Evolutionary conservation across 179 eudicot species (phyloP).

Genomic region (Beta lomatogona): DNA sequence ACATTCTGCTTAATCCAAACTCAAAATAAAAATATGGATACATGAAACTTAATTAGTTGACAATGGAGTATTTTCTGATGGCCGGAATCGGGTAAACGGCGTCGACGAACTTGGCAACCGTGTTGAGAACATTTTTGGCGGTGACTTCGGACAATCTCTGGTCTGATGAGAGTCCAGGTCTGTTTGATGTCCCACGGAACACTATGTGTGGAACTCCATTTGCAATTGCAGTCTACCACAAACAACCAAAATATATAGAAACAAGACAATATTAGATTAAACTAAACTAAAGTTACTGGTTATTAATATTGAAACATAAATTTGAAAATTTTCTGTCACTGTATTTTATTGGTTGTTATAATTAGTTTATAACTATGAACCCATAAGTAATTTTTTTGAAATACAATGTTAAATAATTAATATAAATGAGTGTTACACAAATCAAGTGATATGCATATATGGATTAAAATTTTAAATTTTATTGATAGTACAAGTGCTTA

Average conservation of each 20-base stretch:
- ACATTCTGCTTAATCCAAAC: not conserved
- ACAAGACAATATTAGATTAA: no score
- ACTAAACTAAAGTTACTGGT: no score
- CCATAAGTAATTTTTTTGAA: no score
- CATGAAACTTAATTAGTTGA: not conserved
- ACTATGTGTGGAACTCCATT: conserved; percentile 36
- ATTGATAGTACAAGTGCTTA: no score
- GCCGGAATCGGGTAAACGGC: not conserved
- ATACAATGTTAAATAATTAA: no score
- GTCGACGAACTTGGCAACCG: conserved; percentile 17
- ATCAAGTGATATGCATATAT: no score
- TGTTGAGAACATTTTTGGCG: conserved; percentile 26
- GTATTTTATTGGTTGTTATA: no score
- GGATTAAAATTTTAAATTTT: no score
- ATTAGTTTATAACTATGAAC: no score
- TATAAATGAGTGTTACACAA: no score
- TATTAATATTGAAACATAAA: not conserved
- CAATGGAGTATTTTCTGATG: not conserved
- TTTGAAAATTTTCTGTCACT: no score
- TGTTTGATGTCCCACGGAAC: conserved; percentile 32
- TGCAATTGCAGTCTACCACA: conserved; percentile 27
- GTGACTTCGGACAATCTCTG: conserved; percentile 17
- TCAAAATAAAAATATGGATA: not conserved
- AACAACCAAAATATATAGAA: no score
- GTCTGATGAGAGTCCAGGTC: conserved; percentile 23